These are phyloP conservation scores for Eragrostis curvula DNA, from an alignment of 176 grass and related monocot genomes.

Conservation along the genomic window DNA sequence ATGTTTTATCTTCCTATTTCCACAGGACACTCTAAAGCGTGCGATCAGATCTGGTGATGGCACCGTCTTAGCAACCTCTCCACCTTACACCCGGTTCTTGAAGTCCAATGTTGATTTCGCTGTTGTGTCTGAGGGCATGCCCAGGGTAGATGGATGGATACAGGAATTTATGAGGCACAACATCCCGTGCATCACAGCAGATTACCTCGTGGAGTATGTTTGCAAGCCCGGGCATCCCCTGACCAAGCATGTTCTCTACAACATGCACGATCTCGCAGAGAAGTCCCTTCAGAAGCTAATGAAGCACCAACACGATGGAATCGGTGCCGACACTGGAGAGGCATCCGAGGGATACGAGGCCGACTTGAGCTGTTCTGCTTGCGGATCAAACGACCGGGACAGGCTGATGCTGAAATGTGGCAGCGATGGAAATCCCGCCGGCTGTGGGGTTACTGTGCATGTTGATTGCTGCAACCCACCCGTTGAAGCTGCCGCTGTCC, in stretches of 20 bases:
- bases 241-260: constrained; percentile 75
- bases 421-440: constrained; percentile 30
- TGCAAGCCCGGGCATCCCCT: constrained; percentile 82
- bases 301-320: constrained; percentile 30
- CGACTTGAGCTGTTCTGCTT: constrained; percentile 49
- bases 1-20: neutral
- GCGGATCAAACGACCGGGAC: constrained; percentile 54
- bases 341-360: neutral
- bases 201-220: constrained; percentile 90
- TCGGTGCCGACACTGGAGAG: neutral
- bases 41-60: constrained; percentile 81
- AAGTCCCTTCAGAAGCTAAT: constrained; percentile 63
- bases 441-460: constrained; percentile 65
- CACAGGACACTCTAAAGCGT: constrained; percentile 89
- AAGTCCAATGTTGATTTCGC: constrained; percentile 62
- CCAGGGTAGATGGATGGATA: constrained; percentile 62
- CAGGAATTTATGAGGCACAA: constrained; percentile 68
- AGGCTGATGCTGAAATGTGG: constrained; percentile 70
- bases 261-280: constrained; percentile 73
- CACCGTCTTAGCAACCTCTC: constrained; percentile 82
- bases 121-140: constrained; percentile 55
- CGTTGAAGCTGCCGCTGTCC: constrained; percentile 38
- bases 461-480: constrained; percentile 58
- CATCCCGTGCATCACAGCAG: constrained; percentile 78
- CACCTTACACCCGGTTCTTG: constrained; percentile 79